These are phyloP conservation scores for Vaccinium macrocarpon DNA, from an alignment of 148 eudicot genomes.

Conservation along the genomic window DNA sequence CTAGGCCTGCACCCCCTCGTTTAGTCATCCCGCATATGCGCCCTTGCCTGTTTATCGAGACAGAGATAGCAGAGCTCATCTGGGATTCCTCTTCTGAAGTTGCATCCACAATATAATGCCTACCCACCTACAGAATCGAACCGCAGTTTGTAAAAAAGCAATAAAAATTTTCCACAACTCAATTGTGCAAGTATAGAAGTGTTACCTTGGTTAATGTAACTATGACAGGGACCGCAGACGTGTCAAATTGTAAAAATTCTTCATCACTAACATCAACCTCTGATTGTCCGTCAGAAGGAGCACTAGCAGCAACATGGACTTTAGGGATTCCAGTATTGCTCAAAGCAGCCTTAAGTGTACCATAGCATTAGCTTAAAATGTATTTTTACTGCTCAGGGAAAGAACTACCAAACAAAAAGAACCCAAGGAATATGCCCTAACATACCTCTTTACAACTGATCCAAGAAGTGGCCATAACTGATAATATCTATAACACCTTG, in stretches of 20 bases:
- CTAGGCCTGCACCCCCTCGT: slow-evolving; percentile 83
- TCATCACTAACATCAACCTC: slow-evolving; percentile 94
- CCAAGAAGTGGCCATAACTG: not conserved
- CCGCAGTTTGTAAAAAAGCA: not conserved
- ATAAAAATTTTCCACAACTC: not conserved
- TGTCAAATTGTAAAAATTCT: slow-evolving; percentile 84
- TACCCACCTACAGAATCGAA: slow-evolving; percentile 57
- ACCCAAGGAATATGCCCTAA: not conserved
- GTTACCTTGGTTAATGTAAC: slow-evolving; percentile 82
- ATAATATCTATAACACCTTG: not conserved
- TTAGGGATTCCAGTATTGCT: slow-evolving; percentile 83
- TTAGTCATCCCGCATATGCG: slow-evolving; percentile 76
- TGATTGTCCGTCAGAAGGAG: slow-evolving; percentile 66
- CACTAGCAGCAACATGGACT: slow-evolving; percentile 61
- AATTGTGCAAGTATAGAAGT: not conserved
- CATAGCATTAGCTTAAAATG: not conserved
- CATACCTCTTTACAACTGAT: not conserved
- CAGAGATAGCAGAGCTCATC: slow-evolving; percentile 83
- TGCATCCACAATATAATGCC: slow-evolving; percentile 88
- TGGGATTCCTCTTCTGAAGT: slow-evolving; percentile 89
- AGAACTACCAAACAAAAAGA: not conserved
- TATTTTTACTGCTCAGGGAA: not conserved
- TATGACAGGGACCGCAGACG: slow-evolving; percentile 76
- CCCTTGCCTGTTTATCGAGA: slow-evolving; percentile 69
- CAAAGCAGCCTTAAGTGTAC: slow-evolving; percentile 64